A percentile compares a stretch with the other conserved stretches of the same genome.
Conservation (phyloP, 2,329 filamentous ascomycete genomes). For the Trichocomaceae sp. region DNA sequence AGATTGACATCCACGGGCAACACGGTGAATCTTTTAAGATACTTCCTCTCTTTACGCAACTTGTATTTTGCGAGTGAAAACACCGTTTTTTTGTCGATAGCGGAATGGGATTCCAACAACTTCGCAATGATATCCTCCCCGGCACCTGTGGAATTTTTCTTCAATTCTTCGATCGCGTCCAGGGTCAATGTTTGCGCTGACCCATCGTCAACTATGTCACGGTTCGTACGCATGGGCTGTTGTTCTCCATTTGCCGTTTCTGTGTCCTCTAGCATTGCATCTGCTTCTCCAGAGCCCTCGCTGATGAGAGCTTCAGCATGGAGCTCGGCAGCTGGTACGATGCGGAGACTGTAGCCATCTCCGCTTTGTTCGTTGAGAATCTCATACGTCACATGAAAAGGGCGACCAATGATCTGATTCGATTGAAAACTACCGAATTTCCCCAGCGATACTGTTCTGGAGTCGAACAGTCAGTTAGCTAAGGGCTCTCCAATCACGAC, state of each 20-base stretch:
- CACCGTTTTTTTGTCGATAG: constrained; percentile 85
- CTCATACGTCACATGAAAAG: constrained; percentile 87
- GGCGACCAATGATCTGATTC: constrained; percentile 84
- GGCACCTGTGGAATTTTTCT: constrained; percentile 65
- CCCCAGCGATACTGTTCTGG: constrained; percentile 75
- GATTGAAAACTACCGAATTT: constrained; percentile 90
- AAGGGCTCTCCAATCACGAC: too few relatives aligned
- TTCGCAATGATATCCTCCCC: constrained; percentile 90
- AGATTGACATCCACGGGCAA: constrained; percentile 73
- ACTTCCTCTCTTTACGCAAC: constrained; percentile 87
- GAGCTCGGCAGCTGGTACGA: constrained; percentile 74
- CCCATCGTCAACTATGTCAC: constrained; percentile 56
- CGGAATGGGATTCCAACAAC: constrained; percentile 80
- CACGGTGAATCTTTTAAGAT: constrained; percentile 78
- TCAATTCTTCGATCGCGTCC: constrained; percentile 65
- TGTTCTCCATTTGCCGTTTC: constrained; percentile 28
- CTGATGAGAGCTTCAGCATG: constrained; percentile 67
- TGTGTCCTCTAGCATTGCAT: constrained; percentile 31
- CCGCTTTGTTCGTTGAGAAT: constrained; percentile 64
- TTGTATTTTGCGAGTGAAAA: constrained; percentile 97
- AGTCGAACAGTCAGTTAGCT: constrained; percentile 15
- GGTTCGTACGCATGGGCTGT: constrained; percentile 55
- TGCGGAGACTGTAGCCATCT: constrained; percentile 59
- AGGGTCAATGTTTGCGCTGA: constrained; percentile 68
- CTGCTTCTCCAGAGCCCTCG: constrained; percentile 32